A percentile compares a stretch with the other conserved stretches of the same genome.
Evolutionary conservation across 1,284 basidiomycete genomes (phyloP).

Genomic region (Trametes versicolor): DNA sequence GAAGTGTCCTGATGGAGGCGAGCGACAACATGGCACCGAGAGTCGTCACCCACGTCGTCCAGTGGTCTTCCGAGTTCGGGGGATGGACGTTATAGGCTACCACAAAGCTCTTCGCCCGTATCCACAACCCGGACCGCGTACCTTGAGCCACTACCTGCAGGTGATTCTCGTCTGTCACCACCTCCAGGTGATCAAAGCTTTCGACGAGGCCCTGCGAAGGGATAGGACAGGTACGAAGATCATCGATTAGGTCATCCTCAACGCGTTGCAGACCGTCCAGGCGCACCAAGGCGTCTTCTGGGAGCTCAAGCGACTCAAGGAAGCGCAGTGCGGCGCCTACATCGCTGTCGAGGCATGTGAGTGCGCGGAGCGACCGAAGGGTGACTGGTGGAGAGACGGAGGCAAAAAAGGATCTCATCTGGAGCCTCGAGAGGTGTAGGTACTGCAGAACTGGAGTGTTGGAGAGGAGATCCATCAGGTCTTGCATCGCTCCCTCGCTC

Average conservation of each 20-base stretch:
- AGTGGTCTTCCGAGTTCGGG: background rate
- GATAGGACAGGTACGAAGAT: background rate
- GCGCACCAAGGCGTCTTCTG: conserved; percentile 3
- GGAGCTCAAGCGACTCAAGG: background rate
- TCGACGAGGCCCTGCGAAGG: background rate
- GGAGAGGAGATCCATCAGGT: background rate
- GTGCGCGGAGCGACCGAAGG: background rate
- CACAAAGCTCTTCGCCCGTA: background rate
- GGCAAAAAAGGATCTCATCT: no score
- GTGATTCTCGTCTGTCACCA: background rate
- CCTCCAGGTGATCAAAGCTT: background rate
- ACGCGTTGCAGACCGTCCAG: background rate
- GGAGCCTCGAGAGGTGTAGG: background rate
- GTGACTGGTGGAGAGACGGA: background rate
- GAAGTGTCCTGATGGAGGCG: background rate
- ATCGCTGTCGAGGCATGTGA: background rate
- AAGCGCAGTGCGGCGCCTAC: background rate
- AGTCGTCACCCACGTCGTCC: background rate
- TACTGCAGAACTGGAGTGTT: conserved; percentile 1
- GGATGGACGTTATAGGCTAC: no score
- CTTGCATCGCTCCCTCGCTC: background rate
- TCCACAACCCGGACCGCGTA: background rate
- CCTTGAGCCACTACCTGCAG: conserved; percentile 9
- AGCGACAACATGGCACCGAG: background rate
- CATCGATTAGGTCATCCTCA: background rate